Base-by-base conservation (phyloP, 148 eudicot genomes). In the Persicaria maculosa region DNA sequence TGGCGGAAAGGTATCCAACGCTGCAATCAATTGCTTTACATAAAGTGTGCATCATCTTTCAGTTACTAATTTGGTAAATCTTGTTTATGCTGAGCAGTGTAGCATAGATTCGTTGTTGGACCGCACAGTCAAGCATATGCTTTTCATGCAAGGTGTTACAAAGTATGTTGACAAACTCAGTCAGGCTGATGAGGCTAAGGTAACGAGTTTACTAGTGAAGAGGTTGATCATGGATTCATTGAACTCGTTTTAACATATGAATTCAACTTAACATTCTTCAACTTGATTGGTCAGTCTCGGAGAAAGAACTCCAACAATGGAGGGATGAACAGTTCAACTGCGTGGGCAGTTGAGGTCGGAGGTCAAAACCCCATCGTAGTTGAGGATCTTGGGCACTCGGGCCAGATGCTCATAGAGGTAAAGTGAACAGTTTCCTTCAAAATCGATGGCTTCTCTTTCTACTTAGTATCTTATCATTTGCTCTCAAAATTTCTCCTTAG, bases 391-490 rank as follows among this genome's bases (percentile, higher is more conserved):
- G 75, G 84, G 75, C 81, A 75, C 69, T 87, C 96, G 9, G 92
- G 96, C 20, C 97, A 86, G 75, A 90, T 92, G 89, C 93, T 85
- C 62, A 87, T 95, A 67, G 86, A 92, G 90, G 98, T 95, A 82
- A 58, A 45, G 9, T 40, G 47, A 68, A 22, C 31, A 22, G 22
- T 59, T 19, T 19, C 9, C 10, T 31, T 20, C 65, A 9, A 59
- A 48, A 48, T 48, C 52, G 12, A 48, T 48, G 52, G 12, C 52
- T 48, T 48, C 12, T 48, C 52, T 8, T 8, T 48, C 9, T 48
- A 5, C 11, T 58, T 31, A 15, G 36, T 58, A 20, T 59, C 65
- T 59, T 59, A 59, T 55, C 7, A 55, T 59, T 59, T 22, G 40
- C 14, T 59, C 4, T 22, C 40, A 22, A 59, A 7, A 20, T 19